Evolutionary conservation across 176 grass and related monocot genomes (phyloP), one percentile per base, ranked within the genome.

Genomic region (Triticum turgidum): DNA sequence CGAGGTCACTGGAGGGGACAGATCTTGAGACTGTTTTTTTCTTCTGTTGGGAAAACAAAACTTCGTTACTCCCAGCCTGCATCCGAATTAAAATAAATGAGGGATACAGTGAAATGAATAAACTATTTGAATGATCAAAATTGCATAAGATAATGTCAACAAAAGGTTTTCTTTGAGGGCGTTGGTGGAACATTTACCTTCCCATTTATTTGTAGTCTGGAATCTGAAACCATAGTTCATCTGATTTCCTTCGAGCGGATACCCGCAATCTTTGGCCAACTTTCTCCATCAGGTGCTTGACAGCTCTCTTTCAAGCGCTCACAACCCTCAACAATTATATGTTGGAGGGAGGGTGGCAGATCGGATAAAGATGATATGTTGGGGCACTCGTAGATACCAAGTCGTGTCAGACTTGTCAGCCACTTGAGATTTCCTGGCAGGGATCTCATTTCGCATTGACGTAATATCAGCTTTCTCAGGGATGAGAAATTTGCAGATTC

Each of bases 311-410:
- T 14, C 58, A 84, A 47, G 0, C 5, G 15, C 2, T 42, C 15
- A 61, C 81, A 75, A 21, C 0, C 0, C 0, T 0, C 0, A 32
- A 84, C 41, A 0, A 0, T 0, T 82, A 82, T 37, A 2, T 15
- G 3, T 38, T 49, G 17, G 7, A 84, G 69, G 70, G 82, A 84
- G 25, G 56, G n/a, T 2, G 71, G 35, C 24, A 74, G 82, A 42
- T 24, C 52, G 6, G 76, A 35, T 34, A 86, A 11, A 32, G 21
- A 59, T 61, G 34, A 11, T 61, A 86, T 61, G 9, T 86, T 86
- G 33, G n/a, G n/a, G 4, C 75, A 86, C 0, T 0, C 0, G 0
- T 0, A 0, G 45, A 86, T 44, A 0, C 0, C 0, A 4, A 70
- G 64, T 0, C 3, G 9, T 47, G 20, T 1, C 4, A 79, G 52